phyloP scores from a whole-genome alignment of 1,139 yeast genomes.

The Protomyces arabidopsidicola region DNA sequence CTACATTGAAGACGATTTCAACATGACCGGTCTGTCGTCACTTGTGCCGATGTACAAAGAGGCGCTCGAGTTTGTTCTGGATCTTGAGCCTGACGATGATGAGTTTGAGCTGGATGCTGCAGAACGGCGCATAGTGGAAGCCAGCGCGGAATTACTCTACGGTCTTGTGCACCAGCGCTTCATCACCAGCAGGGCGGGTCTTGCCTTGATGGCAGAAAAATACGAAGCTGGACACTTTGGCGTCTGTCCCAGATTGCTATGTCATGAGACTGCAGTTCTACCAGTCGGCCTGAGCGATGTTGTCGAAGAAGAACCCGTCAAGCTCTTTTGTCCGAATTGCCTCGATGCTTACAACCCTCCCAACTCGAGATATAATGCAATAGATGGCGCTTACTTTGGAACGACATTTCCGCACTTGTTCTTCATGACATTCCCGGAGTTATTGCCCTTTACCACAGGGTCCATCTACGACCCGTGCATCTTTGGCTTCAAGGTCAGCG shows the following conservation, averaged over 20 bases:
- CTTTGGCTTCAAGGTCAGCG: slow-evolving; percentile 82
- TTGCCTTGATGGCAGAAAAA: slow-evolving; percentile 82
- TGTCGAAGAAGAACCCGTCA: slow-evolving; percentile 85
- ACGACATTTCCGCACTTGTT: slow-evolving; percentile 92
- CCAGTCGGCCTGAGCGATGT: slow-evolving; percentile 91
- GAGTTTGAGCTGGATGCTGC: slow-evolving; percentile 44
- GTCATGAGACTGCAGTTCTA: slow-evolving; percentile 86
- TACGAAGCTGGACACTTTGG: slow-evolving; percentile 89
- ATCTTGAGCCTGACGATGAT: slow-evolving; percentile 52
- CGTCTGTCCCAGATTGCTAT: slow-evolving; percentile 79
- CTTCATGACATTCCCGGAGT: slow-evolving; percentile 82
- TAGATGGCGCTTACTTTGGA: slow-evolving; percentile 96
- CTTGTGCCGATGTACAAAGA: slow-evolving; percentile 88
- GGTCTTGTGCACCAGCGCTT: slow-evolving; percentile 93
- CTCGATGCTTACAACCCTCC: slow-evolving; percentile 84
- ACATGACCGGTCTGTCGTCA: slow-evolving; percentile 78
- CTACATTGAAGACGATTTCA: slow-evolving; percentile 93
- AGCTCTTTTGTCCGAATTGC: slow-evolving; percentile 92
- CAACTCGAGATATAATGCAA: slow-evolving; percentile 73
- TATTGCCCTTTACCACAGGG: slow-evolving; percentile 36
- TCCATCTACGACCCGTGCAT: slow-evolving; percentile 42
- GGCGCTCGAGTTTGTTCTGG: slow-evolving; percentile 84
- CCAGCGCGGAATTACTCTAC: slow-evolving; percentile 83
- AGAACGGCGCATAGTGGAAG: slow-evolving; percentile 63
- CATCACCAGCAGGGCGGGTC: slow-evolving; percentile 82